These are phyloP conservation scores for Pueraria montana DNA, from an alignment of 306 rosid genomes.

Conservation along the genomic window DNA sequence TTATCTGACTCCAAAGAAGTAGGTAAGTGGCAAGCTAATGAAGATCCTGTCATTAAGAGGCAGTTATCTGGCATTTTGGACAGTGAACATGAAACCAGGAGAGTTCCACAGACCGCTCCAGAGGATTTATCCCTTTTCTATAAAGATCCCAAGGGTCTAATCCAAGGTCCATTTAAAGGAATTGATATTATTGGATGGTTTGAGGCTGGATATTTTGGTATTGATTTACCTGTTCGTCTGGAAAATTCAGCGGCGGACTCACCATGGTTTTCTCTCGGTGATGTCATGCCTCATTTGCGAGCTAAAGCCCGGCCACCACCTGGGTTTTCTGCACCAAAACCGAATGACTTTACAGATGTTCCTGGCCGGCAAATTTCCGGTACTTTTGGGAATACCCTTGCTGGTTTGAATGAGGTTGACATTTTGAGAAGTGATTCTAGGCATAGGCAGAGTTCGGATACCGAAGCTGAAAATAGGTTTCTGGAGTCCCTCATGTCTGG, in stretches of 20 bases:
- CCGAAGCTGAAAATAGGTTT: slow-evolving; percentile 87
- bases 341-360: slow-evolving; percentile 64
- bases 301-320: slow-evolving; percentile 98
- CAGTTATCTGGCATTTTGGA: slow-evolving; percentile 84
- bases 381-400: slow-evolving; percentile 59
- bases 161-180: slow-evolving; percentile 96
- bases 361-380: slow-evolving; percentile 55
- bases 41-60: slow-evolving; percentile 68
- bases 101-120: slow-evolving; percentile 69
- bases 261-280: slow-evolving; percentile 88
- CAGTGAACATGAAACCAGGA: slow-evolving; percentile 73
- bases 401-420: slow-evolving; percentile 76
- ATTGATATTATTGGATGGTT: slow-evolving; percentile 96
- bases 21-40: slow-evolving; percentile 71
- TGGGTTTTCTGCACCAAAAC: slow-evolving; percentile 83
- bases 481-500: slow-evolving; percentile 95
- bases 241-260: slow-evolving; percentile 65
- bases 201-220: slow-evolving; percentile 97
- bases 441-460: slow-evolving; percentile 63
- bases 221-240: slow-evolving; percentile 80
- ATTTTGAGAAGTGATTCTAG: slow-evolving; percentile 69
- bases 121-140: slow-evolving; percentile 84
- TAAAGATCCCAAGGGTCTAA: slow-evolving; percentile 85
- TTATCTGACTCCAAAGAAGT: slow-evolving; percentile 66
- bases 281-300: slow-evolving; percentile 96